phyloP scores from a whole-genome alignment of 345 rosid genomes.

The Heritiera fomes region DNA sequence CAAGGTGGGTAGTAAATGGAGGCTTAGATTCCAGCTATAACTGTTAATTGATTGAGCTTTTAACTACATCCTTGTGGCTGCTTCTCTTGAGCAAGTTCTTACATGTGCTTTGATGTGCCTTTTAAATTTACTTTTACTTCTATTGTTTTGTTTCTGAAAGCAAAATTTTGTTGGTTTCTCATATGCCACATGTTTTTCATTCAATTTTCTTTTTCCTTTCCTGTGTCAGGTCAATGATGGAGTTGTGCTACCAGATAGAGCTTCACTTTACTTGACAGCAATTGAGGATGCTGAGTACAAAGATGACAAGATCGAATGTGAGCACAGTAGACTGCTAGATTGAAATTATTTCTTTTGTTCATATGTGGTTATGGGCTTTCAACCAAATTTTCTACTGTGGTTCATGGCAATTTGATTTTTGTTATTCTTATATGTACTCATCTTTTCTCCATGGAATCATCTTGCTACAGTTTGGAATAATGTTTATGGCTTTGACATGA shows the following conservation, averaged over 20 bases:
- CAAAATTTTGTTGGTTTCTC: neutral
- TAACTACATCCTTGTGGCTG: neutral
- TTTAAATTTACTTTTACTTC: neutral
- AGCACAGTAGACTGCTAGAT: slow-evolving; percentile 25
- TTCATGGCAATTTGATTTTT: neutral
- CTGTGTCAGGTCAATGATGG: slow-evolving; percentile 70
- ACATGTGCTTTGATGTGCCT: neutral
- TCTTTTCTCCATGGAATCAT: slow-evolving; percentile 8
- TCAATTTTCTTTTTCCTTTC: slow-evolving; percentile 15
- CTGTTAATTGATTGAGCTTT: neutral
- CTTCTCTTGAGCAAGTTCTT: neutral
- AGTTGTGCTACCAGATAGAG: slow-evolving; percentile 85
- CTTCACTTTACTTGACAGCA: slow-evolving; percentile 85
- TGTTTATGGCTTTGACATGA: slow-evolving; percentile 96
- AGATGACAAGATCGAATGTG: slow-evolving; percentile 95
- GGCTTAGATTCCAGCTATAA: neutral
- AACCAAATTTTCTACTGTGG: neutral
- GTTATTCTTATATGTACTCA: slow-evolving; percentile 13
- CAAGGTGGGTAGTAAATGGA: neutral
- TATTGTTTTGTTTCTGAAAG: neutral
- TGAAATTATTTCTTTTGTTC: slow-evolving; percentile 8
- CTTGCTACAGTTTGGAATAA: slow-evolving; percentile 71
- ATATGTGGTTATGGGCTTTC: neutral
- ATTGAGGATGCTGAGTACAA: slow-evolving; percentile 97
- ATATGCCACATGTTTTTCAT: neutral